These are phyloP conservation scores for Senecio squalidus DNA, from an alignment of 140 eudicot species.

Conservation along the genomic window DNA sequence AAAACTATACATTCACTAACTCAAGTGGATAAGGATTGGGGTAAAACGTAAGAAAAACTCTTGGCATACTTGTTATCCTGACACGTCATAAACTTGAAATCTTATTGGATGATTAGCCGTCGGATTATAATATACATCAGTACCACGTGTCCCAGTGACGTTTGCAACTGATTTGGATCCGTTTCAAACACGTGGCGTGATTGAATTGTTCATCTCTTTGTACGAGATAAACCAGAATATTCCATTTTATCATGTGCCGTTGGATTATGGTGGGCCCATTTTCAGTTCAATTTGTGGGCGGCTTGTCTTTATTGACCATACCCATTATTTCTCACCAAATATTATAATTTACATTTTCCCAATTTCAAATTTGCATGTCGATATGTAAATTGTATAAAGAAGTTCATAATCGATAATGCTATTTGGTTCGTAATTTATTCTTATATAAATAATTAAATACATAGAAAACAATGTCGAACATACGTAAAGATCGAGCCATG, in stretches of 20 bases:
- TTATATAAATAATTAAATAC: no score
- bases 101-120: slow-evolving; percentile 23
- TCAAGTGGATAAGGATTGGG: slow-evolving; percentile 19
- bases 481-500: no score
- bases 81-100: slow-evolving; percentile 28
- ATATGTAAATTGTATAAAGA: no score
- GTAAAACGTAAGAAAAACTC: neutral
- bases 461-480: no score
- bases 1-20: neutral
- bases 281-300: slow-evolving; percentile 32
- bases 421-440: no score
- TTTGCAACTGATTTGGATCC: slow-evolving; percentile 9
- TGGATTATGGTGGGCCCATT: slow-evolving; percentile 19
- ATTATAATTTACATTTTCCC: neutral
- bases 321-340: neutral
- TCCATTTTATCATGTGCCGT: slow-evolving; percentile 13
- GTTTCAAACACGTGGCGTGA: slow-evolving; percentile 41
- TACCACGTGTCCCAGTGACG: slow-evolving; percentile 11
- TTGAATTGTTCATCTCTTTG: slow-evolving; percentile 31
- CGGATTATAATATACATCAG: slow-evolving; percentile 12
- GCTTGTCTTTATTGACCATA: slow-evolving; percentile 36
- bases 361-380: no score
- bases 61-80: slow-evolving; percentile 29
- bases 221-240: slow-evolving; percentile 27
- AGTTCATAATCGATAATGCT: no score